Evolutionary conservation across 2,329 filamentous ascomycete species (phyloP).

Genomic region (Aspergillus costaricaensis): DNA sequence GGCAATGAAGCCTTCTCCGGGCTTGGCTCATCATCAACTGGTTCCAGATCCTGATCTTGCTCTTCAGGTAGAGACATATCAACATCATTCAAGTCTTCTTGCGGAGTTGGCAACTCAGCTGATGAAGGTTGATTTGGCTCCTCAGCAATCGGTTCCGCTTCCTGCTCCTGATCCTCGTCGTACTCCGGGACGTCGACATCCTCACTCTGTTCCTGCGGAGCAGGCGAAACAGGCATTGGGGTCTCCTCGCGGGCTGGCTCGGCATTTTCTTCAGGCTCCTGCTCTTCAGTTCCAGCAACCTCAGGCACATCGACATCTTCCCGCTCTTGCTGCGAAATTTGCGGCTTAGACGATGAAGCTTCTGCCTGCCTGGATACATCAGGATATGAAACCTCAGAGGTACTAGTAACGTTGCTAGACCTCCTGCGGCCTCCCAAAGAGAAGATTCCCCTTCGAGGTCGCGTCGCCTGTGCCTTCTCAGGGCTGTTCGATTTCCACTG

Average conservation of each 20-base stretch:
- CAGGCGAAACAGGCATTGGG: neutral
- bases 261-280: neutral
- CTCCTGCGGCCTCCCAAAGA: conserved; percentile 35
- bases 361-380: conserved; percentile 23
- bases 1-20: conserved; percentile 12
- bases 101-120: no score
- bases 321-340: conserved; percentile 10
- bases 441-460: conserved; percentile 36
- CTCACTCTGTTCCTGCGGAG: no score
- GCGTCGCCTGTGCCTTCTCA: conserved; percentile 35
- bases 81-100: neutral
- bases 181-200: no score
- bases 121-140: no score
- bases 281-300: neutral
- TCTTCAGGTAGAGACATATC: neutral
- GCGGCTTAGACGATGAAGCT: conserved; percentile 17
- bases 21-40: neutral
- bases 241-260: neutral
- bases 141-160: neutral
- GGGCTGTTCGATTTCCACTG: conserved; percentile 66
- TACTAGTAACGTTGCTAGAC: conserved; percentile 14
- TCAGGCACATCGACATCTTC: neutral
- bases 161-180: neutral
- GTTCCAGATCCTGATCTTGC: no score
- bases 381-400: conserved; percentile 25